Evolutionary conservation across 768 basidiomycete genomes (phyloP), one percentile per base, ranked within the genome.

Genomic region (Podaxis sp.): DNA sequence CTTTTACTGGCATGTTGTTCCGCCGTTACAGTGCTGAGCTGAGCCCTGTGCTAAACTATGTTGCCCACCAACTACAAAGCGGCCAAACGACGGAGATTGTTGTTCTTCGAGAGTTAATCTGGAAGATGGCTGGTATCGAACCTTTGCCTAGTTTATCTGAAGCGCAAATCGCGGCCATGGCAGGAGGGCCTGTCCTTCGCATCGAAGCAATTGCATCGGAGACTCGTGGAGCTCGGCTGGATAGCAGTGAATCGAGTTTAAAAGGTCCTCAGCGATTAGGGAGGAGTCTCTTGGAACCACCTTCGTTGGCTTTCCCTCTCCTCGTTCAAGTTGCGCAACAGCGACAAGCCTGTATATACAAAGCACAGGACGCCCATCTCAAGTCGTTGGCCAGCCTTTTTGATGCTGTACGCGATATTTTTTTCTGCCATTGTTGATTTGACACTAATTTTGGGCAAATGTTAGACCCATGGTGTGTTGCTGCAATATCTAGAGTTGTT

Each of bases 81-180:
- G 88, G 87, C 38, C 88, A 94, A 70, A 85, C 92, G 1, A 89
- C 91, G 11, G 95, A 98, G 69, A 88, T 98, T 49, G 84, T 95
- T 22, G 91, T 98, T 24, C 80, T 99, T n/a, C 86, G 90, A 36
- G 94, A 96, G 69, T 77, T 99, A 55, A 93, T 98, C 55, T 90
- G 88, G 84, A 93, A 94, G 72, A 96, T 98, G 94, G 90, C 94
- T 4, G 94, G 92, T 3, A 93, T 97, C 63, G 90, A 96, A 69
- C 93, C 94, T 3, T 78, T 97, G 55, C 92, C 93, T 0, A 94
- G 89, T 72, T 77, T 98, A 40, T 92, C 94, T 0, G 94, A 97
- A 64, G 80, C 87, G 0, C 96, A 98, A 73, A 86, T 98, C 56
- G 73, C 82, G 43, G 93, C 93, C 4, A 96, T 97, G 87, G 93